phyloP scores from a whole-genome alignment of 345 rosid genomes.

The Populus alba region DNA sequence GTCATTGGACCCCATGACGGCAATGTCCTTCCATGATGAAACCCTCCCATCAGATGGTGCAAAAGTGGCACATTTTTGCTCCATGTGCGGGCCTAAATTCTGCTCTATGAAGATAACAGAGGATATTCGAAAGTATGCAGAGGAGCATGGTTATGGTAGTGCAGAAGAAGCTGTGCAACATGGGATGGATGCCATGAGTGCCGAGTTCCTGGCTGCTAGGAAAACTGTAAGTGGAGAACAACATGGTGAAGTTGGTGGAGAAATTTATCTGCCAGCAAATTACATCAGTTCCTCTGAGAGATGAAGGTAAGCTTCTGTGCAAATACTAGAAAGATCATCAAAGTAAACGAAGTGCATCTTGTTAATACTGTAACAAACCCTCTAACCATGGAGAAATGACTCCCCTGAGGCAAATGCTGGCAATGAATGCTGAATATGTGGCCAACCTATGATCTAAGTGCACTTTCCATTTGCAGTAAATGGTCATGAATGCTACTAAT shows the following conservation, averaged over 20 bases:
- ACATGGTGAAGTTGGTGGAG: slow-evolving; percentile 96
- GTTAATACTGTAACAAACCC: not conserved
- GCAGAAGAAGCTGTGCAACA: slow-evolving; percentile 82
- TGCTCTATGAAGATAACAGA: slow-evolving; percentile 99
- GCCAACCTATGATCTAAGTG: not conserved
- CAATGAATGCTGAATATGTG: not conserved
- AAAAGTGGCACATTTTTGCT: slow-evolving; percentile 96
- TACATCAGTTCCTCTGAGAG: slow-evolving; percentile 48
- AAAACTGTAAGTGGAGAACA: slow-evolving; percentile 95
- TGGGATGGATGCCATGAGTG: slow-evolving; percentile 98
- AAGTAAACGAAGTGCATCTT: not conserved
- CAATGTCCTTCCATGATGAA: slow-evolving; percentile 97
- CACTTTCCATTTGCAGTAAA: not conserved
- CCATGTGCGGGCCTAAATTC: slow-evolving; percentile 98
- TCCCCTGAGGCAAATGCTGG: not conserved
- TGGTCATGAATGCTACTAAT: not conserved
- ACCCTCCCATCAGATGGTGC: slow-evolving; percentile 98
- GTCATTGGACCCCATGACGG: slow-evolving; percentile 96
- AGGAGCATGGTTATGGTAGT: slow-evolving; percentile 90
- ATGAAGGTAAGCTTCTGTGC: slow-evolving; percentile 32
- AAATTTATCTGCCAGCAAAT: slow-evolving; percentile 78
- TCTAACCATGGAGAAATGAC: not conserved
- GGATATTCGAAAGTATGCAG: slow-evolving; percentile 93
- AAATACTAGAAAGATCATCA: not conserved
- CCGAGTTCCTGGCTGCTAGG: slow-evolving; percentile 77